Base-by-base conservation (phyloP, 441 rosid species). In the Metrosideros polymorpha region DNA sequence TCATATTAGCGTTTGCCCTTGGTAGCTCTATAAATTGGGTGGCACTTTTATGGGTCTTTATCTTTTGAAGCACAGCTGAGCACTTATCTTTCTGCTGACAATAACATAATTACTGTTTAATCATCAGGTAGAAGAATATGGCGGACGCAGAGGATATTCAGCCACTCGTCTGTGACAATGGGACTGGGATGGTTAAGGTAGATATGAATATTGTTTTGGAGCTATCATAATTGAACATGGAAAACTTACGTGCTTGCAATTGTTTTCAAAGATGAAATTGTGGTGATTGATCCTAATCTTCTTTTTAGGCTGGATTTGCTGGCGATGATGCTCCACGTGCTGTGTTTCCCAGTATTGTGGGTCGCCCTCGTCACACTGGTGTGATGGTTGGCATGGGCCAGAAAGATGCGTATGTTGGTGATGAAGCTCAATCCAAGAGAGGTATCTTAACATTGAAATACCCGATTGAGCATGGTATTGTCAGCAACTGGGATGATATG, bases 341-440 rank as follows among this genome's bases (percentile, higher is more conserved):
- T 3, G 99, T 97, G 45, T 97, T 97, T 86, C 99, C 99, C 55
- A 96, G 99, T 90, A 97, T 97, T 85, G 98, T 97, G 59, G 99
- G 98, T 29, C 96, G 98, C 43, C 98, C 97, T 39, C 96, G 98
- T 83, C 99, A 95, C 94, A 96, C 99, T 32, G 99, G 99, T 89
- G 98, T 95, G 89, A 96, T 95, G 99, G 99, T 95, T 90, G 98
- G 99, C 35, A 96, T 96, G 99, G 99, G 99, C 43, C 97, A 96
- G 91, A 96, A 96, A 89, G 98, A 96, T 90, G 98, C 98, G 9
- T 95, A 95, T 87, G 98, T 96, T 77, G 99, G 99, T 85, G 99
- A 95, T 79, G 98, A 94, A 92, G 99, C 99, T 89, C 99, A 96
- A 84, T 96, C 99, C 9, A 95, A 94, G 87, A 90, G 98, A 89